Evolutionary conservation across 2,329 filamentous ascomycete species (phyloP).

Genomic region (Septoria petroselini): DNA sequence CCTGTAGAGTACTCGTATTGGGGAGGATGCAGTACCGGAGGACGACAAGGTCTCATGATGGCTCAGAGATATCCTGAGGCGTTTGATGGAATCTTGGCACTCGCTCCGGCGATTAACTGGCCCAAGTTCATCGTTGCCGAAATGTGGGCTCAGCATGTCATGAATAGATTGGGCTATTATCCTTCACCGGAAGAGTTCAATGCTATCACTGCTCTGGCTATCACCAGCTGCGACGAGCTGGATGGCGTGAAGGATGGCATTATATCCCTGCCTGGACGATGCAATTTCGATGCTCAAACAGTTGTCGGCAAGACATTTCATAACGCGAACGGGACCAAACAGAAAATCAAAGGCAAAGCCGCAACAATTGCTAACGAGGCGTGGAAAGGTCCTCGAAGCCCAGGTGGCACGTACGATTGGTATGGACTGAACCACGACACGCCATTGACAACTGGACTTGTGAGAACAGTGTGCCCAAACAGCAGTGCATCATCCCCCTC

Average conservation of each 20-base stretch:
- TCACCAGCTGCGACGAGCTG: conserved; percentile 36
- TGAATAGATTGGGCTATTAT: conserved; percentile 27
- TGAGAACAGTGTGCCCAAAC: conserved; percentile 28
- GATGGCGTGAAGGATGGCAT: conserved; percentile 38
- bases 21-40: conserved; percentile 40
- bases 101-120: conserved; percentile 40
- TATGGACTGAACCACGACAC: conserved; percentile 31
- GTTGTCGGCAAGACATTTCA: conserved; percentile 43
- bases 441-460: conserved; percentile 26
- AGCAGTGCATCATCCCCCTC: conserved; percentile 22
- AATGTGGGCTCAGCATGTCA: conserved; percentile 32
- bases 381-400: conserved; percentile 36
- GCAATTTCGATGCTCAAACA: conserved; percentile 30
- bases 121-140: conserved; percentile 23
- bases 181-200: conserved; percentile 36
- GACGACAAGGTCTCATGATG: conserved; percentile 39
- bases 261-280: conserved; percentile 26
- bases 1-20: conserved; percentile 38
- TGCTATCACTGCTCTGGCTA: conserved; percentile 33
- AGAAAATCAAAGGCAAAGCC: conserved; percentile 29
- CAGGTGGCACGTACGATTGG: conserved; percentile 32
- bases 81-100: conserved; percentile 42
- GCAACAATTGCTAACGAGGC: conserved; percentile 34
- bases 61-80: conserved; percentile 39
- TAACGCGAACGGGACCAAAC: conserved; percentile 18